Evolutionary conservation across 495 filamentous ascomycete species (phyloP).

Genomic region (Podospora tetraspora): DNA sequence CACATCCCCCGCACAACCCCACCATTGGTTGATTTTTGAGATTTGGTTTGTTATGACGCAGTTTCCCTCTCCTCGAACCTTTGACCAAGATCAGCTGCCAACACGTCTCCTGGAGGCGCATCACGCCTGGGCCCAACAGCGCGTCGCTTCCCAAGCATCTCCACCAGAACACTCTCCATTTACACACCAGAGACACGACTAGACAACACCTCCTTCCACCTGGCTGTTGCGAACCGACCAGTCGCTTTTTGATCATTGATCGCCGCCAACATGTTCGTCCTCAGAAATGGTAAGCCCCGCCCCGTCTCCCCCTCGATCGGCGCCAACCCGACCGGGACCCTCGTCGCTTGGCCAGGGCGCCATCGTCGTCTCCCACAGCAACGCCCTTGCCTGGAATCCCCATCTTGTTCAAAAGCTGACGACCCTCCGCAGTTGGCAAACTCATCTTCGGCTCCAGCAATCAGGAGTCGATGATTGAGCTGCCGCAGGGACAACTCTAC

Average conservation of each 20-base stretch:
- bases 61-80: slow-evolving; percentile 10
- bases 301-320: slow-evolving; percentile 2
- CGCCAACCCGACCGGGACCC: neutral
- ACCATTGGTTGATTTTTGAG: slow-evolving; percentile 18
- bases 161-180: neutral
- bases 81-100: slow-evolving; percentile 21
- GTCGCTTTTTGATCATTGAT: neutral
- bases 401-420: slow-evolving; percentile 2
- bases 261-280: slow-evolving; percentile 25
- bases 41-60: slow-evolving; percentile 32
- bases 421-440: slow-evolving; percentile 64
- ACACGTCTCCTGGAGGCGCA: neutral
- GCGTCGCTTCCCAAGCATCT: slow-evolving; percentile 5
- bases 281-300: slow-evolving; percentile 30
- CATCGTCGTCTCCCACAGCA: slow-evolving; percentile 1
- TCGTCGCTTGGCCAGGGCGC: slow-evolving; percentile 8
- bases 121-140: slow-evolving; percentile 2
- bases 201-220: neutral
- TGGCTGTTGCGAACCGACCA: neutral
- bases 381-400: neutral
- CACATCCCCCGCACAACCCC: slow-evolving; percentile 17
- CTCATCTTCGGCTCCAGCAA: slow-evolving; percentile 89
- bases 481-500: slow-evolving; percentile 92
- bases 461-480: slow-evolving; percentile 84
- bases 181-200: neutral